These are phyloP conservation scores for Sphaceloma murrayae DNA, from an alignment of 2,329 filamentous ascomycete species.

Conservation along the genomic window DNA sequence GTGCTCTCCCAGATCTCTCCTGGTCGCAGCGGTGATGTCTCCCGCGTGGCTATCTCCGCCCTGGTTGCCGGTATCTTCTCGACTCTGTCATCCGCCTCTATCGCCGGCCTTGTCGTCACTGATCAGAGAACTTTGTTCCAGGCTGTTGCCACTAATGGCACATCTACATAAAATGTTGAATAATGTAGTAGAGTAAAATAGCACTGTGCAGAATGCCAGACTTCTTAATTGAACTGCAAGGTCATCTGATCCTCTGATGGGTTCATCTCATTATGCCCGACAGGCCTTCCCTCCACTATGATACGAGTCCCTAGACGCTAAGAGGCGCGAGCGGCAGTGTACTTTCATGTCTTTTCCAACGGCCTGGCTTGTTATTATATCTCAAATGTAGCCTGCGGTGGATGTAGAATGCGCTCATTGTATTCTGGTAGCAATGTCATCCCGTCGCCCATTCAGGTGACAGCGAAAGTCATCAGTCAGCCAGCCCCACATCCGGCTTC, in stretches of 20 bases:
- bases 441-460: not conserved
- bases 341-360: too few species aligned
- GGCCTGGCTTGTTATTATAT: too few species aligned
- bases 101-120: slow-evolving; percentile 66
- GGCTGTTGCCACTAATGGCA: slow-evolving; percentile 4
- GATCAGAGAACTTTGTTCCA: slow-evolving; percentile 32
- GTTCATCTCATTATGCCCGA: too few species aligned
- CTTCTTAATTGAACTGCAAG: not conserved
- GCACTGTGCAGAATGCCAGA: not conserved
- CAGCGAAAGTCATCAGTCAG: not conserved
- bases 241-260: not conserved
- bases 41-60: slow-evolving; percentile 64
- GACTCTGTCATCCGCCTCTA: slow-evolving; percentile 67
- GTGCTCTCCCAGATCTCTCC: slow-evolving; percentile 75
- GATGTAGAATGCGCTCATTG: too few species aligned
- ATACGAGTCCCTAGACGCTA: too few species aligned
- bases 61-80: slow-evolving; percentile 68
- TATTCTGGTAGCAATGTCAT: too few species aligned
- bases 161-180: not conserved
- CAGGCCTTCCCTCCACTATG: too few species aligned
- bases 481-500: not conserved
- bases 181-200: slow-evolving; percentile 6
- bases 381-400: too few species aligned
- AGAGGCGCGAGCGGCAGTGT: too few species aligned
- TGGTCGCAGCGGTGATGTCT: slow-evolving; percentile 62